phyloP scores from a whole-genome alignment of 139 green algal genomes.

The Dunaliella sp. region DNA sequence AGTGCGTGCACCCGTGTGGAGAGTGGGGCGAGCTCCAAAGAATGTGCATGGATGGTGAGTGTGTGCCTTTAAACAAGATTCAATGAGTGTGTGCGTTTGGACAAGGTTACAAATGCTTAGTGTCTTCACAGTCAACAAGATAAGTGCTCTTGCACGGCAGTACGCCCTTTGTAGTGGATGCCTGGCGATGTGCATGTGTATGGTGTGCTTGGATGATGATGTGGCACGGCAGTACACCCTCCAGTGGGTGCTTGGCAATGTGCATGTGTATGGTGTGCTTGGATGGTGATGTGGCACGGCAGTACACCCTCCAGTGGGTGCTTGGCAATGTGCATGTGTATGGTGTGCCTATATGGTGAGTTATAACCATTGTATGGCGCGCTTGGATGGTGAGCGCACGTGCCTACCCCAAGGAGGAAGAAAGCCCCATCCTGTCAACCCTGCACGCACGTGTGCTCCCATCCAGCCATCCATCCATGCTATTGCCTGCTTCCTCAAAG shows the following conservation, averaged over 20 bases:
- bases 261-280: background rate
- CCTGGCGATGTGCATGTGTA: background rate
- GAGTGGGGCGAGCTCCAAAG: background rate
- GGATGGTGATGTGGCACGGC: background rate
- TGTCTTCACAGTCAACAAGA: background rate
- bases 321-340: background rate
- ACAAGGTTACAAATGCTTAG: no score
- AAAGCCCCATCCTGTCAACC: no score
- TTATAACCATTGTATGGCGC: no score
- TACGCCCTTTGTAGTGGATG: background rate
- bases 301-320: background rate
- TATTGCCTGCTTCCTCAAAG: background rate
- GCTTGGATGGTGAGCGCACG: no score
- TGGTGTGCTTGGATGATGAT: background rate
- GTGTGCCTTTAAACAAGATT: background rate
- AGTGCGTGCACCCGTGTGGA: background rate
- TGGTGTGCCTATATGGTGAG: background rate
- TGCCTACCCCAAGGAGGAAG: no score
- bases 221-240: background rate
- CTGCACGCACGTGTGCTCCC: no score
- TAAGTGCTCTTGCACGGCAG: background rate
- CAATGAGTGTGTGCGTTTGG: background rate
- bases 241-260: background rate
- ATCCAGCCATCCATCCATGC: background rate
- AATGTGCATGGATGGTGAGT: background rate